Evolutionary conservation across 371 early-diverging fungal species (phyloP), one percentile per base, ranked within the genome.

Genomic region (Basidiobolus meristosporus): DNA sequence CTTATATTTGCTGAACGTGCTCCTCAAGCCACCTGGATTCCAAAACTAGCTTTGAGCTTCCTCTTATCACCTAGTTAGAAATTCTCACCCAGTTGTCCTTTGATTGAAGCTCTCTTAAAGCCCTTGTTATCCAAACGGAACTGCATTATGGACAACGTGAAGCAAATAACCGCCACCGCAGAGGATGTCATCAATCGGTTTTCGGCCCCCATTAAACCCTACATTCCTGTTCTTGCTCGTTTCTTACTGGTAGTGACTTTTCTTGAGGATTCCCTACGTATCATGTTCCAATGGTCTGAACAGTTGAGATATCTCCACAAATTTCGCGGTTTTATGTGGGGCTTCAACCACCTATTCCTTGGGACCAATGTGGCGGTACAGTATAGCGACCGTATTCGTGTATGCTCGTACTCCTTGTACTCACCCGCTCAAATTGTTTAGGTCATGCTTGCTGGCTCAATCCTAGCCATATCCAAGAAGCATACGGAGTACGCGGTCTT

Each of bases 171-270:
- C 17, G 47, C 53, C 38, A 47, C 79, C 51, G 57, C 77, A 18
- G 93, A 93, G 60, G 74, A 75, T 40, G 31, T 72, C 29, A 59
- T 91, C 37, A 85, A 87, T 45, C 57, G 45, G 45, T 43, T 83
- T 30, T 69, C 79, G 17, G 62, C 65, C 39, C 90, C 87, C 30
- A 47, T 93, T 37, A 95, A 90, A 64, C 90, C 91, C n/a, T 77
- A 77, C 52, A 70, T 91, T 40, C 90, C 93, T 3, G 70, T 62
- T 46, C 73, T 92, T 38, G 88, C 85, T 18, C 79, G 93, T 11
- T 79, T 88, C 51, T 67, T 95, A 17, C 73, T 95, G 21, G 87
- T 95, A 22, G 90, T 85, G 33, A 95, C 96, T 18, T 95, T 92
- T 64, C 56, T 89, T 39, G 96, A 93, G 56, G 96, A 93, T 59